Evolutionary conservation across 1,139 yeast genomes (phyloP).

Genomic region (Arxiozyma bovina): DNA sequence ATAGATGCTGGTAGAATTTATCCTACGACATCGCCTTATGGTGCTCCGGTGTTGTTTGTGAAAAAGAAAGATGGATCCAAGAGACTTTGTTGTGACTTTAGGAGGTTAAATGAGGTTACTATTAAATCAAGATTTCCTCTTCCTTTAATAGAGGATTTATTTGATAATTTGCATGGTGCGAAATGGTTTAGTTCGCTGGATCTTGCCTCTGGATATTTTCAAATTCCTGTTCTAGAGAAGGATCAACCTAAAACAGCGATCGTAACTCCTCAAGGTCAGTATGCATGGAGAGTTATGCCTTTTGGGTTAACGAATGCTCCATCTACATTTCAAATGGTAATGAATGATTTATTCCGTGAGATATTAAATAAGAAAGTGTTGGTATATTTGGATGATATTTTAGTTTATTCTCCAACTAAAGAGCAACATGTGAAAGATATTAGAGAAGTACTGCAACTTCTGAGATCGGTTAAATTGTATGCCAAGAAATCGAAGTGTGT

Average conservation of each 20-base stretch:
- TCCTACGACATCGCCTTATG: conserved; percentile 12
- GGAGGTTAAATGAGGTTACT: conserved; percentile 18
- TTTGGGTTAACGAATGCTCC: conserved; percentile 8
- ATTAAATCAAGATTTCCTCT: conserved; percentile 17
- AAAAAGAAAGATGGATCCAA: conserved; percentile 19
- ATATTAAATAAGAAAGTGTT: conserved; percentile 10
- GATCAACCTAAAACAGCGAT: conserved; percentile 10
- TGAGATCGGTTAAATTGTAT: not conserved
- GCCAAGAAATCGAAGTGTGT: not conserved
- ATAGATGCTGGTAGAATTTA: conserved; percentile 9
- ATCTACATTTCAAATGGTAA: conserved; percentile 5
- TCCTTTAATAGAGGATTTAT: conserved; percentile 16
- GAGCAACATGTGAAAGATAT: conserved; percentile 15
- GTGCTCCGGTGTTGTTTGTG: conserved; percentile 16
- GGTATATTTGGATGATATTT: conserved; percentile 25
- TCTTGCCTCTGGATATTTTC: conserved; percentile 8
- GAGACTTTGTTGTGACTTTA: conserved; percentile 20
- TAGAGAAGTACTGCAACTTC: not conserved
- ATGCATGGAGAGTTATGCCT: conserved; percentile 6
- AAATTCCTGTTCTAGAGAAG: conserved; percentile 5
- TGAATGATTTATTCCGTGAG: conserved; percentile 10
- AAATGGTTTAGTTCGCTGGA: conserved; percentile 2
- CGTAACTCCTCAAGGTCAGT: conserved; percentile 8
- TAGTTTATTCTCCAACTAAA: conserved; percentile 16
- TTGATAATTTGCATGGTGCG: conserved; percentile 6